Percentiles rank a stretch among this genome's conserved stretches.
Evolutionary conservation across 2,329 filamentous ascomycete genomes (phyloP).

Genomic region (Ascochyta pisi): DNA sequence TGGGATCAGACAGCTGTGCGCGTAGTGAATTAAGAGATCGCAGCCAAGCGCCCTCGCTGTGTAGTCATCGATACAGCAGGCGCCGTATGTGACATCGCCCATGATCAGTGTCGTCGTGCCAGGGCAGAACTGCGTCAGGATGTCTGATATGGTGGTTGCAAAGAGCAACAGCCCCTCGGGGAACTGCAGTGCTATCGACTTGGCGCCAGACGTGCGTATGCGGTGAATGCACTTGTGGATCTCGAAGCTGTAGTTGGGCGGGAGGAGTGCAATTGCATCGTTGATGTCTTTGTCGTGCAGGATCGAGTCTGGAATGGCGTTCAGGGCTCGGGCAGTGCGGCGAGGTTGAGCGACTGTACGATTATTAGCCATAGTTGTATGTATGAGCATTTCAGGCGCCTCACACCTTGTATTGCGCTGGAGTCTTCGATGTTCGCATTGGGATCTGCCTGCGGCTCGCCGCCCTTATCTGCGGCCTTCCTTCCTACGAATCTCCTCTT

Average conservation of each 20-base stretch:
- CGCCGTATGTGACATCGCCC: constrained; percentile 98
- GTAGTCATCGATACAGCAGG: constrained; percentile 98
- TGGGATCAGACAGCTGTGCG: constrained; percentile 94
- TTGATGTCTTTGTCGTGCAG: constrained; percentile 85
- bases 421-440: constrained; percentile 64
- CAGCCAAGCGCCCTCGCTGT: constrained; percentile 93
- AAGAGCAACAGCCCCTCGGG: constrained; percentile 94
- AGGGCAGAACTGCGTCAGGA: constrained; percentile 91
- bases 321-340: constrained; percentile 79
- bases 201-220: constrained; percentile 79
- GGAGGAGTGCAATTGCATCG: constrained; percentile 83
- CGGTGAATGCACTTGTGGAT: constrained; percentile 98
- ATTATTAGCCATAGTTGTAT: constrained; percentile 2
- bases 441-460: constrained; percentile 51
- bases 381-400: constrained; percentile 15
- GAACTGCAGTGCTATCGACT: constrained; percentile 92
- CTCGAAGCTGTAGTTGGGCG: constrained; percentile 97
- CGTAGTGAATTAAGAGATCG: constrained; percentile 94
- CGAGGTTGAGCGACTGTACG: constrained; percentile 71
- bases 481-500: constrained; percentile 93
- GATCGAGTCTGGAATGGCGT: constrained; percentile 88
- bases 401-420: constrained; percentile 72
- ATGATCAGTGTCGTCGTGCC: constrained; percentile 94
- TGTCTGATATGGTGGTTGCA: constrained; percentile 96
- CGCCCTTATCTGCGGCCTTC: constrained; percentile 69